Percentiles rank a stretch among this genome's conserved stretches.
Conservation (phyloP, 2,329 filamentous ascomycete species). For the Penicillium sp. region DNA sequence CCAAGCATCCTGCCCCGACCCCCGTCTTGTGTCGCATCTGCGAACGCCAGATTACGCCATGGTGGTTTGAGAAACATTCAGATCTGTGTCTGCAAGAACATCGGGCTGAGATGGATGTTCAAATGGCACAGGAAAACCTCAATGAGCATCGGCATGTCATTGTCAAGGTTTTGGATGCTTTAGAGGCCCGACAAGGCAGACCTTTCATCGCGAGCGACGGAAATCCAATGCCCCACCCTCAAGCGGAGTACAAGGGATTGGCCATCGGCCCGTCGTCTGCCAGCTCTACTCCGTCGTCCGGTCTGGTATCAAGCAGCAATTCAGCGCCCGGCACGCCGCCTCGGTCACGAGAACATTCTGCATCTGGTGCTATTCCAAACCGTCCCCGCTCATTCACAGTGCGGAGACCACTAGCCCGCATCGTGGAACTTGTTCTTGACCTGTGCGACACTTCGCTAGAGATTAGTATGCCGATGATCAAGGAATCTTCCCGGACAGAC, state of each 20-base stretch:
- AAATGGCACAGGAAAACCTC: conserved; percentile 88
- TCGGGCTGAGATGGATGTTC: conserved; percentile 94
- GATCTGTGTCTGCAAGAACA: conserved; percentile 95
- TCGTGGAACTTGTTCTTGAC: conserved; percentile 91
- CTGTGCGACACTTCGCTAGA: conserved; percentile 94
- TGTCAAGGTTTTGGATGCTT: conserved; percentile 88
- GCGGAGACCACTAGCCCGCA: conserved; percentile 81
- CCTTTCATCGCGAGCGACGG: conserved; percentile 28
- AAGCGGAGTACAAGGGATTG: conserved; percentile 83
- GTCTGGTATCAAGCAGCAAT: conserved; percentile 67
- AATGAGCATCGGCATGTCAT: conserved; percentile 92
- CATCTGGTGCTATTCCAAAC: conserved; percentile 69
- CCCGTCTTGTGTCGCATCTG: conserved; percentile 95
- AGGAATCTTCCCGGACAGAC: conserved; percentile 64
- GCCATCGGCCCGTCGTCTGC: conserved; percentile 72
- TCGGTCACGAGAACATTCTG: conserved; percentile 67
- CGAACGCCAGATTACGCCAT: conserved; percentile 92
- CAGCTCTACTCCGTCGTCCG: conserved; percentile 68
- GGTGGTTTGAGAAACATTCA: conserved; percentile 99
- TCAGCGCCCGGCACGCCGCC: conserved; percentile 64
- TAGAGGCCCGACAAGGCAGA: conserved; percentile 64
- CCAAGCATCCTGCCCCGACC: conserved; percentile 73
- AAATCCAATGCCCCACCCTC: conserved; percentile 52
- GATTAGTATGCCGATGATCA: conserved; percentile 90
- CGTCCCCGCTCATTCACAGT: conserved; percentile 87